Conservation (phyloP, 1,284 basidiomycete genomes). For the Pascua guehoae region DNA sequence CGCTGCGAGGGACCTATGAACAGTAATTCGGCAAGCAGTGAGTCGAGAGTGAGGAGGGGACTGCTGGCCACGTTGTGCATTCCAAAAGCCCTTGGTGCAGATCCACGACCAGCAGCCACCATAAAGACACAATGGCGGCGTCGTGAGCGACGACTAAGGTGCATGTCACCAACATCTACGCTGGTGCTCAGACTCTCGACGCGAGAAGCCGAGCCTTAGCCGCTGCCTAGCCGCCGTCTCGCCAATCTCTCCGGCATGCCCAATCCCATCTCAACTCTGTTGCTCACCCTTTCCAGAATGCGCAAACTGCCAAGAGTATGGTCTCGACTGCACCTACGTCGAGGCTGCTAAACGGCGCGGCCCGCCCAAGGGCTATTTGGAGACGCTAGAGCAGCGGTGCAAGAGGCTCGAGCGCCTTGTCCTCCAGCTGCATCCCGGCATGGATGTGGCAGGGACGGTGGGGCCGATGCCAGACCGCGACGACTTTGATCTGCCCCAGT, state of each 20-base stretch:
- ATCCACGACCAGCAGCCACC: too few species aligned
- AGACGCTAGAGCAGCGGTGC: constrained; percentile 66
- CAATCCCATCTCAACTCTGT: neutral
- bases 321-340: constrained; percentile 70
- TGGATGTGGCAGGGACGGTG: constrained; percentile 63
- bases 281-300: constrained; percentile 51
- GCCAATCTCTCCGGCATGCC: neutral
- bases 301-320: constrained; percentile 72
- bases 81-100: too few species aligned
- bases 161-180: too few species aligned
- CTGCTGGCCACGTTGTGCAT: too few species aligned
- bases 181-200: too few species aligned
- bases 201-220: too few species aligned
- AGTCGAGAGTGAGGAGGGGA: constrained; percentile 12
- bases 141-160: too few species aligned
- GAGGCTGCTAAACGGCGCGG: constrained; percentile 74
- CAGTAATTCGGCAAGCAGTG: constrained; percentile 31
- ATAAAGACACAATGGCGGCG: too few species aligned
- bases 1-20: constrained; percentile 50
- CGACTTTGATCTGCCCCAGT: constrained; percentile 59
- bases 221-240: too few species aligned
- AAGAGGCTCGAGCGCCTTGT: constrained; percentile 68
- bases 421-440: constrained; percentile 62
- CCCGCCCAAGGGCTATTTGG: constrained; percentile 76
- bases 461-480: constrained; percentile 66